phyloP scores from a whole-genome alignment of 2,329 filamentous ascomycete species.

The Fusarium redolens region DNA sequence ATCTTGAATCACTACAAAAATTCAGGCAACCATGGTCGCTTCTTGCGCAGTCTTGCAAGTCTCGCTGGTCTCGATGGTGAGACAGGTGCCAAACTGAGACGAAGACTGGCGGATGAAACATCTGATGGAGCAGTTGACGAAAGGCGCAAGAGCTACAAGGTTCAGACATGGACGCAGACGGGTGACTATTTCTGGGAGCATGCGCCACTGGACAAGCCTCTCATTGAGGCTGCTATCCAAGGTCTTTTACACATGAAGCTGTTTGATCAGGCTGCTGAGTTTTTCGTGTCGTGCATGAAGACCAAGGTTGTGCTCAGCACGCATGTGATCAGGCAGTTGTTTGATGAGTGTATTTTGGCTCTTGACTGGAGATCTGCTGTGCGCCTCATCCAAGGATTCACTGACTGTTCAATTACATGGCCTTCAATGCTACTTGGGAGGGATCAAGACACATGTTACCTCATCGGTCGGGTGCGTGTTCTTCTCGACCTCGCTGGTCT shows the following conservation, averaged over 20 bases:
- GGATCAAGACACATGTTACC: constrained; percentile 38
- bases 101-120: constrained; percentile 50
- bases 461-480: constrained; percentile 49
- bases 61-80: constrained; percentile 57
- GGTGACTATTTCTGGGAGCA: constrained; percentile 56
- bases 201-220: constrained; percentile 50
- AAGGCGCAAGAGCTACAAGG: constrained; percentile 43
- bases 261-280: constrained; percentile 56
- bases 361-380: constrained; percentile 55
- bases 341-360: constrained; percentile 56
- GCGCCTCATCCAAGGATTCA: constrained; percentile 47
- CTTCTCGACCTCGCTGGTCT: constrained; percentile 54
- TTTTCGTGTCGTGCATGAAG: constrained; percentile 55
- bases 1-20: constrained; percentile 63
- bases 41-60: constrained; percentile 58
- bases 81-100: constrained; percentile 54
- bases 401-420: constrained; percentile 43
- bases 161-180: constrained; percentile 38
- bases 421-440: constrained; percentile 39
- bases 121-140: constrained; percentile 42
- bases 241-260: constrained; percentile 62
- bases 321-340: constrained; percentile 50
- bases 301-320: constrained; percentile 49
- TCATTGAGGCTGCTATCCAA: constrained; percentile 60
- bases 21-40: constrained; percentile 54